A percentile compares a stretch with the other conserved stretches of the same genome.
These are phyloP conservation scores for Hanseniaspora lachancei DNA, from an alignment of 805 yeast genomes.

Conservation along the genomic window DNA sequence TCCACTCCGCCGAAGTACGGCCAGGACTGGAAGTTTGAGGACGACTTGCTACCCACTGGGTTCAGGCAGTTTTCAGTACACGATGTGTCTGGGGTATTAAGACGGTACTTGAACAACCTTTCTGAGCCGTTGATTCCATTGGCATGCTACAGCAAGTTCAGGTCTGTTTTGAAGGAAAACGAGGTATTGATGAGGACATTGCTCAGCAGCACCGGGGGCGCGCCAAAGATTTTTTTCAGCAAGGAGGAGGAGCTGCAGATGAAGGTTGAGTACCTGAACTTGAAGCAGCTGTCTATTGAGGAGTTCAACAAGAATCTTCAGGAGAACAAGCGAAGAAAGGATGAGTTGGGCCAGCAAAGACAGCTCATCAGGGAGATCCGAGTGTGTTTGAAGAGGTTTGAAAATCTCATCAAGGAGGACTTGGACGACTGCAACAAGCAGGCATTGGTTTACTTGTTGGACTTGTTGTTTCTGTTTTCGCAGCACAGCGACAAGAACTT, in stretches of 20 bases:
- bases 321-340: slow-evolving; percentile 28
- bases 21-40: slow-evolving; percentile 49
- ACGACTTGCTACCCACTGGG: slow-evolving; percentile 22
- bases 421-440: slow-evolving; percentile 65
- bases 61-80: slow-evolving; percentile 63
- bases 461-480: slow-evolving; percentile 73
- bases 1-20: slow-evolving; percentile 86
- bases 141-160: slow-evolving; percentile 57
- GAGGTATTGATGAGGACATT: slow-evolving; percentile 36
- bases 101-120: slow-evolving; percentile 73
- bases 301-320: slow-evolving; percentile 22
- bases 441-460: slow-evolving; percentile 71
- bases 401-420: slow-evolving; percentile 48
- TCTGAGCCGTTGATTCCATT: slow-evolving; percentile 89
- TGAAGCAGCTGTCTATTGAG: slow-evolving; percentile 17
- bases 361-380: slow-evolving; percentile 51
- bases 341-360: slow-evolving; percentile 36
- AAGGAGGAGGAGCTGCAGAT: slow-evolving; percentile 8
- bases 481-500: slow-evolving; percentile 62
- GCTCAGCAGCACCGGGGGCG: slow-evolving; percentile 47
- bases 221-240: slow-evolving; percentile 9
- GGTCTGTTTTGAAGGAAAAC: slow-evolving; percentile 50
- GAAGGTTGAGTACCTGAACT: slow-evolving; percentile 13
- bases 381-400: slow-evolving; percentile 59
- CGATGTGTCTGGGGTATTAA: slow-evolving; percentile 83